Evolutionary conservation across 2,329 filamentous ascomycete species (phyloP).

Genomic region (Alternaria sp.): DNA sequence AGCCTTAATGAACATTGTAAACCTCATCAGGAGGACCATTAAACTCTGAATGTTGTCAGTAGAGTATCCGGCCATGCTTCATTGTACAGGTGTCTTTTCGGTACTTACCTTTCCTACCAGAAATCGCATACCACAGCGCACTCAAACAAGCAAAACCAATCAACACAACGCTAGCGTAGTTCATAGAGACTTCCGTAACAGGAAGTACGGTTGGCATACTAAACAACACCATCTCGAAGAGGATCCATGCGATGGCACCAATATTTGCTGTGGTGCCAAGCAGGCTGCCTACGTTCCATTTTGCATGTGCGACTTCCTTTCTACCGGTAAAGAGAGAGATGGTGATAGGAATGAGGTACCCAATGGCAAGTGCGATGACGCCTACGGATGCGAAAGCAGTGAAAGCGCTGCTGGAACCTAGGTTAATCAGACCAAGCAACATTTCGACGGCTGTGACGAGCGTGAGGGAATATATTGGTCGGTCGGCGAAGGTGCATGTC

Average conservation of each 20-base stretch:
- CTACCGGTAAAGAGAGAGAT: neutral
- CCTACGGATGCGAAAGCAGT: neutral
- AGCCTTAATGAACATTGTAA: too few species aligned
- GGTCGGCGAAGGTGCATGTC: conserved; percentile 20
- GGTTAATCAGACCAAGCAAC: neutral
- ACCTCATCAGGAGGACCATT: too few species aligned
- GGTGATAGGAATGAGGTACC: neutral
- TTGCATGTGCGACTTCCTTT: neutral
- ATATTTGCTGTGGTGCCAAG: neutral
- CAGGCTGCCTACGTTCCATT: neutral
- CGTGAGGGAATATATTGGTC: conserved; percentile 59
- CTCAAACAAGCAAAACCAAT: too few species aligned
- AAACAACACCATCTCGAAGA: neutral
- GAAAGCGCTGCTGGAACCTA: neutral
- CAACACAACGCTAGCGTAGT: too few species aligned
- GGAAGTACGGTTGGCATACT: neutral
- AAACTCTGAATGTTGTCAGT: too few species aligned
- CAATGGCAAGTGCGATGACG: neutral
- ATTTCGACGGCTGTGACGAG: neutral
- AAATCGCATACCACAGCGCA: too few species aligned
- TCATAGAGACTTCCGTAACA: conserved; percentile 16
- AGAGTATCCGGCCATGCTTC: too few species aligned
- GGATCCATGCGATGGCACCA: neutral
- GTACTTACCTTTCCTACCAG: too few species aligned
- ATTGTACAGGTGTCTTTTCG: too few species aligned